These are phyloP conservation scores for Leccinum olivaceopallidum DNA, from an alignment of 768 basidiomycete species.

Conservation along the genomic window DNA sequence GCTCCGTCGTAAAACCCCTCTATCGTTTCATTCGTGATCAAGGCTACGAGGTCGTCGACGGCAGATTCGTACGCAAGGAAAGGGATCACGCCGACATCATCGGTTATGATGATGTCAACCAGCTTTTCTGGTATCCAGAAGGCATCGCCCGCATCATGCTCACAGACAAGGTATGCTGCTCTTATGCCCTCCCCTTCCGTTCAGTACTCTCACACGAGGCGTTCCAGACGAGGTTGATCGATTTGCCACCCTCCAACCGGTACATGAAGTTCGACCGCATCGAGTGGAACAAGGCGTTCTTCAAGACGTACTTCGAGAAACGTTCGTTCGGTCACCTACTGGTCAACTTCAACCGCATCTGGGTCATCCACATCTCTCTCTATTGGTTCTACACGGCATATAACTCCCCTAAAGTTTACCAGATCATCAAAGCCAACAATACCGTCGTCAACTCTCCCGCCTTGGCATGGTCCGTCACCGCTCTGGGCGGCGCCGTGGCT, in stretches of 20 bases:
- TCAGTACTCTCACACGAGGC: slow-evolving; percentile 5
- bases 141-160: slow-evolving; percentile 92
- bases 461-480: slow-evolving; percentile 91
- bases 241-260: slow-evolving; percentile 85
- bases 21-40: slow-evolving; percentile 98
- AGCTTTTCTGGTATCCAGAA: slow-evolving; percentile 99
- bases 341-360: slow-evolving; percentile 99
- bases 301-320: slow-evolving; percentile 99
- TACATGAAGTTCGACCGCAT: slow-evolving; percentile 98
- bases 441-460: slow-evolving; percentile 63
- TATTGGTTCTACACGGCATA: slow-evolving; percentile 97
- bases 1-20: slow-evolving; percentile 87
- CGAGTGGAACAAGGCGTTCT: slow-evolving; percentile 95
- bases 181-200: not conserved
- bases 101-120: slow-evolving; percentile 99
- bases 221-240: slow-evolving; percentile 80
- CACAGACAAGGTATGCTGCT: slow-evolving; percentile 72
- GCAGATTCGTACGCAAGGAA: slow-evolving; percentile 92
- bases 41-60: slow-evolving; percentile 94
- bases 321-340: slow-evolving; percentile 95
- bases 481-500: slow-evolving; percentile 94
- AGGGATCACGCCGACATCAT: slow-evolving; percentile 92
- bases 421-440: slow-evolving; percentile 33
- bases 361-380: slow-evolving; percentile 94
- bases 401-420: slow-evolving; percentile 89